Conservation (phyloP, 495 filamentous ascomycete genomes). For the Aspergillus kassunensis region DNA sequence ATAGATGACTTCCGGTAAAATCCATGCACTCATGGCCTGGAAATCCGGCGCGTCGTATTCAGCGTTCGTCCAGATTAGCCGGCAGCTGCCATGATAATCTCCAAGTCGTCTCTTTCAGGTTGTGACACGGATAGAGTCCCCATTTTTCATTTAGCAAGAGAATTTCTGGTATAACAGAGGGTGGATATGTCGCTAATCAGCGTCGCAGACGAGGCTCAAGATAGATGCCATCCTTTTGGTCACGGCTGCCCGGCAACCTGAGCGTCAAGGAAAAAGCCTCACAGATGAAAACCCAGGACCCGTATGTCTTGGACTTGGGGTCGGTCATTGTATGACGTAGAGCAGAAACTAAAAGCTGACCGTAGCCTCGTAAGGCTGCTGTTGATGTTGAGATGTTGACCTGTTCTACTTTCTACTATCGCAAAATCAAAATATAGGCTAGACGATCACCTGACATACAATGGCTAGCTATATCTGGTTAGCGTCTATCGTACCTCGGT, state of each 20-base stretch:
- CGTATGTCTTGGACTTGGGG: too few species aligned
- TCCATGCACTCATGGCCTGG: background rate
- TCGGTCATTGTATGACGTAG: too few species aligned
- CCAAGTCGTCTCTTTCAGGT: background rate
- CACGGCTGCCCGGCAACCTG: too few species aligned
- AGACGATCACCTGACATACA: background rate
- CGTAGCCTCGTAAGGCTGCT: background rate
- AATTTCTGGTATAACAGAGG: background rate
- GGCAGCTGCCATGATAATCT: background rate
- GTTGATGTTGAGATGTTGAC: background rate
- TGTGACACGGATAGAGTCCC: background rate
- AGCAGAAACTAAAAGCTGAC: background rate
- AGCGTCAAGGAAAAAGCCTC: too few species aligned
- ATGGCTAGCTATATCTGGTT: background rate
- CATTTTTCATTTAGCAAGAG: background rate
- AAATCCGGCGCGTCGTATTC: background rate
- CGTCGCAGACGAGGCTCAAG: background rate
- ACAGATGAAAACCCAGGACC: too few species aligned
- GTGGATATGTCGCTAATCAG: background rate
- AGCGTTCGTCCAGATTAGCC: slow-evolving; percentile 12
- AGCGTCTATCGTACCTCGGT: background rate
- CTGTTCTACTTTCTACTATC: background rate
- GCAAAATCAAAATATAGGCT: too few species aligned
- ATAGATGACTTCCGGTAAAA: background rate
- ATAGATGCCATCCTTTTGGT: background rate